Percentiles rank a stretch among this genome's conserved stretches.
Conservation (phyloP, 169 alveolate species). For the Plasmodium chabaudi region DNA sequence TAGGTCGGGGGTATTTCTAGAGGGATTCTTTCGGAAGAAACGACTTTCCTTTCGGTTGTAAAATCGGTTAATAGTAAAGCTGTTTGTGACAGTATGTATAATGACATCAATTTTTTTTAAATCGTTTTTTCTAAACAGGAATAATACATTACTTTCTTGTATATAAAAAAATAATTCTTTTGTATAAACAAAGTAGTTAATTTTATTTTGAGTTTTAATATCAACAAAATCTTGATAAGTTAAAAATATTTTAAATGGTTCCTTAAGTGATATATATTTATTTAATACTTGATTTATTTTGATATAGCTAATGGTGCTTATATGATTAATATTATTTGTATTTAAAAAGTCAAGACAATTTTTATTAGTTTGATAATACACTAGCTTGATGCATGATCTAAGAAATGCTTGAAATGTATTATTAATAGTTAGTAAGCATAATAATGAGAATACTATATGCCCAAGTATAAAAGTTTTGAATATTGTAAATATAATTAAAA, state of each 20-base stretch:
- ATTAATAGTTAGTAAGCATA: conserved; percentile 35
- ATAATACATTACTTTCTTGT: conserved; percentile 34
- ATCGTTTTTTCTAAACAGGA: conserved; percentile 35
- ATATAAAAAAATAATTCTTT: conserved; percentile 56
- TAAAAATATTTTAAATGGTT: conserved; percentile 45
- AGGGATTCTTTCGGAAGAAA: not conserved
- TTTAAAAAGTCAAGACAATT: conserved; percentile 31
- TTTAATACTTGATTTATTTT: conserved; percentile 42
- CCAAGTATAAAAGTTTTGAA: conserved; percentile 41
- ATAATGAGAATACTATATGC: conserved; percentile 30
- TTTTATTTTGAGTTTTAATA: conserved; percentile 11
- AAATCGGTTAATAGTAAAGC: conserved; percentile 32
- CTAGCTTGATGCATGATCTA: conserved; percentile 22
- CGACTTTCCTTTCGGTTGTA: conserved; percentile 3
- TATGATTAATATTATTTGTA: conserved; percentile 28
- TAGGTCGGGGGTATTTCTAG: conserved; percentile 3
- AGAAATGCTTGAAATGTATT: conserved; percentile 11
- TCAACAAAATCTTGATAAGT: conserved; percentile 38
- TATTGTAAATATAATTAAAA: conserved; percentile 25
- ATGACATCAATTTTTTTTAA: conserved; percentile 44
- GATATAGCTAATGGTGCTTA: conserved; percentile 36
- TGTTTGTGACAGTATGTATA: conserved; percentile 27
- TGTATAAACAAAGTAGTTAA: conserved; percentile 49
- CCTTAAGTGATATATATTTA: conserved; percentile 29
- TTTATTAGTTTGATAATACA: conserved; percentile 19